A percentile compares a stretch with the other conserved stretches of the same genome.
Conservation (phyloP, 2,329 filamentous ascomycete species). For the Colletotrichum limetticola region DNA sequence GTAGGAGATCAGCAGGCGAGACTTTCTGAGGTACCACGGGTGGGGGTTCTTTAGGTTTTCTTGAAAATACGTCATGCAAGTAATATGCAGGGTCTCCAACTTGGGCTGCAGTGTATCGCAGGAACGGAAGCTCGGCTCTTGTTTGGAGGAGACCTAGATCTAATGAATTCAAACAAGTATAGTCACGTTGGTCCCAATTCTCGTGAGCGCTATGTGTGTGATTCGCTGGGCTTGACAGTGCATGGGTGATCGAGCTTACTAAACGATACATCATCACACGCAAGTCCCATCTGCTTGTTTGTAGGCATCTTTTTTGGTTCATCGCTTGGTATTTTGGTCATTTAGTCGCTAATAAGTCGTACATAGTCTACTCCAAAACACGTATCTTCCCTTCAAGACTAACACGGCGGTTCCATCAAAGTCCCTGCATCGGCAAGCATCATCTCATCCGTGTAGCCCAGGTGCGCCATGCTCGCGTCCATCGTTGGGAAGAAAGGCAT, state of each 20-base stretch:
- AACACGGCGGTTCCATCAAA: constrained; percentile 21
- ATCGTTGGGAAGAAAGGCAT: constrained; percentile 40
- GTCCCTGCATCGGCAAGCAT: constrained; percentile 5
- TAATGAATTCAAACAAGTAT: neutral
- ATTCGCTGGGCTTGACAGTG: neutral
- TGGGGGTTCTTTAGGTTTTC: neutral
- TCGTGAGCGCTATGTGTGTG: neutral
- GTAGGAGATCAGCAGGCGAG: constrained; percentile 12
- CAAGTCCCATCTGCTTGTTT: too few relatives aligned
- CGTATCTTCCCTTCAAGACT: neutral
- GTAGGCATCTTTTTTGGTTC: neutral
- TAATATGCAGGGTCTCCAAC: neutral
- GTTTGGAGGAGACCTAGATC: neutral
- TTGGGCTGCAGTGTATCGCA: neutral
- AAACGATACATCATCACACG: too few relatives aligned
- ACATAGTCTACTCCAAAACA: neutral
- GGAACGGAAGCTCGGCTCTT: neutral
- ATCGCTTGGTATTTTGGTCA: neutral
- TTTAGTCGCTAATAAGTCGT: neutral
- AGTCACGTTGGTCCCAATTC: neutral
- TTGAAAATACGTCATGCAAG: neutral
- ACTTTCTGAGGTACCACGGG: neutral
- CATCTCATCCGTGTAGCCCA: constrained; percentile 23
- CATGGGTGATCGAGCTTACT: neutral
- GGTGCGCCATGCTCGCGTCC: constrained; percentile 33